These are phyloP conservation scores for Aspergillus arachidicola DNA, from an alignment of 2,329 filamentous ascomycete species.

Conservation along the genomic window DNA sequence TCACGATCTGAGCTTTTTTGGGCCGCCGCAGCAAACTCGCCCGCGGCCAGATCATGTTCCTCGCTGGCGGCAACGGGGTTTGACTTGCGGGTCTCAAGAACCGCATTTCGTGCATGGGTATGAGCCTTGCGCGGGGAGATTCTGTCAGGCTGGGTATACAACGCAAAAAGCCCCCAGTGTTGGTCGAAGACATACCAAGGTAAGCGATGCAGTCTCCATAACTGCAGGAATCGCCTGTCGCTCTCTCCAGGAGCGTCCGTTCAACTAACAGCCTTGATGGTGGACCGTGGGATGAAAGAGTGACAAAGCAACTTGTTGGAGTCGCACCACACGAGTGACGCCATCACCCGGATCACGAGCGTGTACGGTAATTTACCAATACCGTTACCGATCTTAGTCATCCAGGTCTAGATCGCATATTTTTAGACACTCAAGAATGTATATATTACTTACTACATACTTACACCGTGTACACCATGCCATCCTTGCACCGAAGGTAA, in stretches of 20 bases:
- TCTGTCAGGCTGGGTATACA: constrained; percentile 3
- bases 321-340: constrained; percentile 3
- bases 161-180: not conserved
- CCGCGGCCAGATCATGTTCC: constrained; percentile 85
- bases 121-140: constrained; percentile 64
- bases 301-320: not conserved
- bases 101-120: constrained; percentile 83
- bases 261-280: not conserved
- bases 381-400: not conserved
- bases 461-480: not conserved
- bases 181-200: constrained; percentile 52
- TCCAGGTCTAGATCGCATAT: not conserved
- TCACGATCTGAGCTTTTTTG: constrained; percentile 66
- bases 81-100: constrained; percentile 66
- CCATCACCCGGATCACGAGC: constrained; percentile 1
- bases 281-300: not conserved
- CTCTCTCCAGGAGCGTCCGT: not conserved
- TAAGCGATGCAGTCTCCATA: constrained; percentile 73
- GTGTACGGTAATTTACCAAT: constrained; percentile 7
- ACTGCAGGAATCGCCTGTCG: not conserved
- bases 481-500: not conserved
- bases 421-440: not conserved
- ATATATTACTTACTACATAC: not conserved
- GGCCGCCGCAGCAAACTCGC: constrained; percentile 84
- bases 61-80: constrained; percentile 80